Percentiles rank a stretch among this genome's conserved stretches.
phyloP scores from a whole-genome alignment of 306 rosid genomes.

The Prunus persica region DNA sequence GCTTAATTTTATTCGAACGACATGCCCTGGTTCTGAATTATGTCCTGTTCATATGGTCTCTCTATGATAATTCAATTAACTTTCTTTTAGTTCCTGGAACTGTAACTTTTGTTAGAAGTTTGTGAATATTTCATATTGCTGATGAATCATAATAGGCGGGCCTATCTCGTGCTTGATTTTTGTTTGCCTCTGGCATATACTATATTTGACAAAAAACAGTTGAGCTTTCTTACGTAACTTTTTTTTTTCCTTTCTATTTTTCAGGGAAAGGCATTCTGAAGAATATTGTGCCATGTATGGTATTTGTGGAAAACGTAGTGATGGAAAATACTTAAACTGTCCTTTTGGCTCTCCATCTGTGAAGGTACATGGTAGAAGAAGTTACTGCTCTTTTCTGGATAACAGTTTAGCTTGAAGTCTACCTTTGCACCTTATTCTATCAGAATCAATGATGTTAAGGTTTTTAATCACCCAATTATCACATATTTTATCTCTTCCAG shows the following conservation, averaged over 20 bases:
- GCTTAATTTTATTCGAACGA: not conserved
- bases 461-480: conserved; percentile 20
- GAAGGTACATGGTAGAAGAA: conserved; percentile 50
- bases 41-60: not conserved
- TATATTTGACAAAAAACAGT: not conserved
- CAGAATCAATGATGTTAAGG: not conserved
- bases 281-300: conserved; percentile 83
- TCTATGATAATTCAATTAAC: not conserved
- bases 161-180: not conserved
- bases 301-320: conserved; percentile 78
- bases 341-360: conserved; percentile 71
- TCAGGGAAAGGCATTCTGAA: conserved; percentile 65
- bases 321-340: conserved; percentile 83
- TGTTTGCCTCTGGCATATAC: not conserved
- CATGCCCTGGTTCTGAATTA: not conserved
- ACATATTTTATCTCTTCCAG: conserved; percentile 49
- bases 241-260: conserved; percentile 1
- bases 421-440: not conserved
- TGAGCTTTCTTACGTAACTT: not conserved
- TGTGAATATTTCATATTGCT: not conserved
- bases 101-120: not conserved
- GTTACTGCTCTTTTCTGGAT: not conserved
- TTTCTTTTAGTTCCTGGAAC: not conserved
- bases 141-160: not conserved
- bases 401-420: not conserved